A percentile compares a stretch with the other conserved stretches of the same genome.
phyloP scores from a whole-genome alignment of 2,329 filamentous ascomycete species.

The Monosporascus sp. region DNA sequence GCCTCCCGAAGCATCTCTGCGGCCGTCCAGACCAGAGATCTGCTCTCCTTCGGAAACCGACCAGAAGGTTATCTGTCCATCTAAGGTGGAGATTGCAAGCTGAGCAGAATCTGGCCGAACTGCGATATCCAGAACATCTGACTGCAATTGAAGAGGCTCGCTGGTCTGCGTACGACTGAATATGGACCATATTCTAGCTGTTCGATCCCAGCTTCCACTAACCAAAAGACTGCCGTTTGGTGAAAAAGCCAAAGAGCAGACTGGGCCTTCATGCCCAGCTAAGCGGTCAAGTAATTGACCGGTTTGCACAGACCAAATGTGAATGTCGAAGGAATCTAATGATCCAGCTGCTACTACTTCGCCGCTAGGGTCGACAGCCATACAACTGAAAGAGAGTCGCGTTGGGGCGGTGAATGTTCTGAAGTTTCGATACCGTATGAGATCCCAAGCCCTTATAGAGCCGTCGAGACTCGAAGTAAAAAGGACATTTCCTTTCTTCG shows the following conservation, averaged over 20 bases:
- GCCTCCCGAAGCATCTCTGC: constrained; percentile 88
- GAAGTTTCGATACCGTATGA: constrained; percentile 95
- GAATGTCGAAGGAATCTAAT: constrained; percentile 92
- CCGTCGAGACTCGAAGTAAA: constrained; percentile 95
- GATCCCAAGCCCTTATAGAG: constrained; percentile 91
- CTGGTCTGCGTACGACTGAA: constrained; percentile 92
- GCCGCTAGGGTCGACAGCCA: constrained; percentile 95
- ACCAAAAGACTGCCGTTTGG: constrained; percentile 79
- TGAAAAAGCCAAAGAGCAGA: constrained; percentile 83
- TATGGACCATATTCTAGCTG: constrained; percentile 92
- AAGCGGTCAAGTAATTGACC: constrained; percentile 89
- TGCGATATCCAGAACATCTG: constrained; percentile 82
- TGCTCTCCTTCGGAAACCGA: constrained; percentile 83
- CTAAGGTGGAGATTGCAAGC: constrained; percentile 84
- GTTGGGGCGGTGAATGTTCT: constrained; percentile 93
- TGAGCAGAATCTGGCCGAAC: constrained; percentile 89
- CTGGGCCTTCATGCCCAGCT: constrained; percentile 88
- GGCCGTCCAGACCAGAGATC: constrained; percentile 78
- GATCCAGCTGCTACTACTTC: constrained; percentile 95
- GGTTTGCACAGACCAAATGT: constrained; percentile 98
- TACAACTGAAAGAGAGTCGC: constrained; percentile 83
- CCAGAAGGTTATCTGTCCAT: constrained; percentile 95
- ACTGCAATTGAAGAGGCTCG: constrained; percentile 86
- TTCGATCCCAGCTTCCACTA: constrained; percentile 95
- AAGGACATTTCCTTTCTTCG: constrained; percentile 89